phyloP scores from a whole-genome alignment of 306 rosid species.

The Cicer arietinum region DNA sequence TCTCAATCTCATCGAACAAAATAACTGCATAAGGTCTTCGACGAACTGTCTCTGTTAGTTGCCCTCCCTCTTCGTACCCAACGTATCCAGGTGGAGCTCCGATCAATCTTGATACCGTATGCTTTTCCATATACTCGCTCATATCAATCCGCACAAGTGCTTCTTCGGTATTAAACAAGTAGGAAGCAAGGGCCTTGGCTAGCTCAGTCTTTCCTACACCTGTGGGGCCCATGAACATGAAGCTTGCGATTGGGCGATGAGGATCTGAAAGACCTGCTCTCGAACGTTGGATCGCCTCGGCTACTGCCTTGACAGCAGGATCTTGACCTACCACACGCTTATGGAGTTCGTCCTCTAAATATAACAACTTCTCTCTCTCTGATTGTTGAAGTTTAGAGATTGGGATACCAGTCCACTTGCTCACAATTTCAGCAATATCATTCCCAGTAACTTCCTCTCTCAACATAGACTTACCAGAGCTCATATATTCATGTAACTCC shows the following conservation, averaged over 20 bases:
- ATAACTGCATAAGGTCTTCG: conserved; percentile 94
- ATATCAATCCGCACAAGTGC: conserved; percentile 96
- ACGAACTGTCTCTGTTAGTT: conserved; percentile 87
- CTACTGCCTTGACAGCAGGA: conserved; percentile 92
- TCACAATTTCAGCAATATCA: conserved; percentile 95
- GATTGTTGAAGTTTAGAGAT: conserved; percentile 95
- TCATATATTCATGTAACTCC: conserved; percentile 85
- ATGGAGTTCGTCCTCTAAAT: conserved; percentile 94
- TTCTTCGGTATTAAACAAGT: conserved; percentile 93
- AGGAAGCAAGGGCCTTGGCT: conserved; percentile 96
- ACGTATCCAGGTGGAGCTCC: conserved; percentile 99
- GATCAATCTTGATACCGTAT: conserved; percentile 87
- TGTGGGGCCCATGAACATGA: conserved; percentile 99
- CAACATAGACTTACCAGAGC: conserved; percentile 94
- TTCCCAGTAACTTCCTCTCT: conserved; percentile 91
- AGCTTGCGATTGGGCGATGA: conserved; percentile 94
- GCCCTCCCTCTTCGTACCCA: conserved; percentile 99
- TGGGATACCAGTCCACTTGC: conserved; percentile 99
- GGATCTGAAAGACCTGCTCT: conserved; percentile 99
- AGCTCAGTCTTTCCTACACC: conserved; percentile 98
- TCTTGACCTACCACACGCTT: conserved; percentile 97
- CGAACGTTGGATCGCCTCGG: conserved; percentile 94
- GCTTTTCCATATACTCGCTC: conserved; percentile 99
- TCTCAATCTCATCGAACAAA: conserved; percentile 95
- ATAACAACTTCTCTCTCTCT: conserved; percentile 82